Evolutionary conservation across 2,329 filamentous ascomycete genomes (phyloP).

Genomic region (Hypoxylon sp.): DNA sequence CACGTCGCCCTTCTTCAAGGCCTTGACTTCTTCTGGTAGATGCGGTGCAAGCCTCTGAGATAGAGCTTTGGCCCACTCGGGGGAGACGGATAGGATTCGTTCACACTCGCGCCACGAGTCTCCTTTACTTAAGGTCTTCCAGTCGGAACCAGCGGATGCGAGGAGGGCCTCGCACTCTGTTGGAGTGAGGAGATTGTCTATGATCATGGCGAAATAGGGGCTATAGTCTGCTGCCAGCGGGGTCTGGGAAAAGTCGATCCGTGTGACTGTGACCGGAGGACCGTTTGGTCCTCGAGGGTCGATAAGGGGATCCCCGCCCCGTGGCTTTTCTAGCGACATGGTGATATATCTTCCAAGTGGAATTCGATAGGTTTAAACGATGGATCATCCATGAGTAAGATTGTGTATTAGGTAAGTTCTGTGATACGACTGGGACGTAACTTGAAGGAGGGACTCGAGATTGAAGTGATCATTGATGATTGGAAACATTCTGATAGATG

Average conservation of each 20-base stretch:
- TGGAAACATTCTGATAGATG: not conserved
- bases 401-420: constrained; percentile 4
- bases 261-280: constrained; percentile 33
- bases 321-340: constrained; percentile 38
- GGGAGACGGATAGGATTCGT: constrained; percentile 47
- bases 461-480: not conserved
- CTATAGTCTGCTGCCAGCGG: constrained; percentile 46
- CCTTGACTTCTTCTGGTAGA: constrained; percentile 45
- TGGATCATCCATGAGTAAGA: constrained; percentile 11
- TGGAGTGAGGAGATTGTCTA: constrained; percentile 49
- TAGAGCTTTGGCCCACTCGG: constrained; percentile 45
- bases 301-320: constrained; percentile 38
- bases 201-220: constrained; percentile 48
- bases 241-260: constrained; percentile 47
- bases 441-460: not conserved
- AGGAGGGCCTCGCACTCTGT: constrained; percentile 45
- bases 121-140: constrained; percentile 46
- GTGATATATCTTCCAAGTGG: constrained; percentile 23
- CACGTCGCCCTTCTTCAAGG: constrained; percentile 42
- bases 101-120: constrained; percentile 49
- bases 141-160: constrained; percentile 43
- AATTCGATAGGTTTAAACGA: not conserved
- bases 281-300: constrained; percentile 26
- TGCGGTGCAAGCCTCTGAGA: constrained; percentile 43
- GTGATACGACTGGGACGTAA: not conserved